A percentile compares a stretch with the other conserved stretches of the same genome.
Evolutionary conservation across 1,284 basidiomycete genomes (phyloP).

Genomic region (Ustilago nuda): DNA sequence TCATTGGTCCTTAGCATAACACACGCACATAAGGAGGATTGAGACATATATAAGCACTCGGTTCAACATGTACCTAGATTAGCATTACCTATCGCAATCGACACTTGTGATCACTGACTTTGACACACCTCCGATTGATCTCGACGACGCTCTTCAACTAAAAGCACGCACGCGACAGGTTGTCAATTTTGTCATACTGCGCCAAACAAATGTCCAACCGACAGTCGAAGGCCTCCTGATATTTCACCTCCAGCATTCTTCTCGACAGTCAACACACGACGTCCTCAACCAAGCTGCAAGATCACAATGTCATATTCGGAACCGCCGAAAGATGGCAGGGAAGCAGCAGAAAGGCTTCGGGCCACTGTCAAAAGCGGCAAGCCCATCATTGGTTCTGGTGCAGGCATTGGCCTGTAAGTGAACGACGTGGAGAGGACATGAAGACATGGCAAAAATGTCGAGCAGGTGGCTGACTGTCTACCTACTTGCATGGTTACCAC

Average conservation of each 20-base stretch:
- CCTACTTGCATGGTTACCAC: background rate
- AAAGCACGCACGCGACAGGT: constrained; percentile 7
- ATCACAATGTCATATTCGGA: constrained; percentile 25
- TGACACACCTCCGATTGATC: too few relatives aligned
- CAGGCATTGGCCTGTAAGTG: constrained; percentile 42
- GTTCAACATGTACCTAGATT: too few relatives aligned
- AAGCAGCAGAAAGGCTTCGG: constrained; percentile 37
- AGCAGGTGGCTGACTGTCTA: background rate
- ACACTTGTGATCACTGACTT: too few relatives aligned
- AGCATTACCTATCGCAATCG: too few relatives aligned
- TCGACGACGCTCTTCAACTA: too few relatives aligned
- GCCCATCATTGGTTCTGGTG: constrained; percentile 50
- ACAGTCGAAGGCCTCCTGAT: background rate
- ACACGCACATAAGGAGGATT: too few relatives aligned
- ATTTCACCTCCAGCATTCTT: background rate
- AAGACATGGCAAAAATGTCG: background rate
- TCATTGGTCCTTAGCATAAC: too few relatives aligned
- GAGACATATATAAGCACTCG: too few relatives aligned
- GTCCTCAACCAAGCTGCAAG: background rate
- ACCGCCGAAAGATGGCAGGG: constrained; percentile 37
- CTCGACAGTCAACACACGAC: background rate
- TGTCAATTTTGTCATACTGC: constrained; percentile 5
- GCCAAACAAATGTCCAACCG: background rate
- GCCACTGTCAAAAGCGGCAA: constrained; percentile 29
- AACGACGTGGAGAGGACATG: background rate